Base-by-base conservation (phyloP, 192 early-diverging fungal genomes). In the Gryganskiella cystojenkinii region DNA sequence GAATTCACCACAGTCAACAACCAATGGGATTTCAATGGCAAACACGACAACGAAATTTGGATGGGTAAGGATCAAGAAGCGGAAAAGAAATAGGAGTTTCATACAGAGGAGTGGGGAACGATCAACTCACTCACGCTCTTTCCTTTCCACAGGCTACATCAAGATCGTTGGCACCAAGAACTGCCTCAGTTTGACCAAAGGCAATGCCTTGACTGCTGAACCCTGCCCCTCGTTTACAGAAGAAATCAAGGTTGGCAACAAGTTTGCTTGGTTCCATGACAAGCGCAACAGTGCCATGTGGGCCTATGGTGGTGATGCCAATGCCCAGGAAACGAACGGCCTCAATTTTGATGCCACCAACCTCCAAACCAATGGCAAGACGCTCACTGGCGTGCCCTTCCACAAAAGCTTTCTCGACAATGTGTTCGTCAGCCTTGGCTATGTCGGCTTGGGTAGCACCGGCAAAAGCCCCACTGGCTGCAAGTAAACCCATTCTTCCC, bases 231-330 rank as follows among this genome's bases (percentile, higher is more conserved):
- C 71, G 3, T 73, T 64, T 46, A 51, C n/a, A 19, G 34, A 73
- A 56, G n/a, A 57, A 60, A 73, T 73, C 63, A 65, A 66, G 54
- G 56, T 42, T 7, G 71, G 71, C 13, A 66, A 64, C 63, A 66
- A 50, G 40, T 73, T 73, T 73, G 71, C 71, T n/a, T 73, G 71
- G 71, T 73, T 73, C 63, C 35, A 66, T 24, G 71, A 73, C 63
- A 73, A 54, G 40, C 71, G 71, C 58, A 64, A 58, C 45, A 66
- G 71, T 58, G 71, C 71, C 53, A 64, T 64, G n/a, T 73, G 71
- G 71, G 71, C 71, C 33, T 73, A 73, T 44, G 71, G 60, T 28
- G 71, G 71, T 24, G 71, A 73, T 60, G 56, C 52, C 9, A 20
- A 40, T 56, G 71, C 60, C 44, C 37, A 46, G 5, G 71, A 73